Evolutionary conservation across 1,284 basidiomycete genomes (phyloP).

Genomic region (Trichosporon faecale): DNA sequence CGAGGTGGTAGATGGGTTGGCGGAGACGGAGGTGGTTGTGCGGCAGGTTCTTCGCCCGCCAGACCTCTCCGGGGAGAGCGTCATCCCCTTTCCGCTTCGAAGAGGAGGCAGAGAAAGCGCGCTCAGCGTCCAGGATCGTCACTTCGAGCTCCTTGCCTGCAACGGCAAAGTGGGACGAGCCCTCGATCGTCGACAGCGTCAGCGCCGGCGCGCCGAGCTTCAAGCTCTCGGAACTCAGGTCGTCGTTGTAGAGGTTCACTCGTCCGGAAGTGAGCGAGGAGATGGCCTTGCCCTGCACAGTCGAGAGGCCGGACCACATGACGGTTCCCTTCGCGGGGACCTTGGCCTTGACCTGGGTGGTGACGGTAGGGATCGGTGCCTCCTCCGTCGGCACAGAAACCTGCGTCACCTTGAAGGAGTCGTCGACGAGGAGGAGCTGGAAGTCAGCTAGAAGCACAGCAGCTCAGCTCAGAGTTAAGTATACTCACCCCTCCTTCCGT

Average conservation of each 20-base stretch:
- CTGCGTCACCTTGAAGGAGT: conserved; percentile 39
- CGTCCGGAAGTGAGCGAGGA: conserved; percentile 46
- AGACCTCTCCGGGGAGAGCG: conserved; percentile 61
- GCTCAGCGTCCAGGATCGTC: conserved; percentile 73
- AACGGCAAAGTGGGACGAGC: conserved; percentile 64
- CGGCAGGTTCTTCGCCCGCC: conserved; percentile 55
- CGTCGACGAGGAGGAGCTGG: conserved; percentile 41
- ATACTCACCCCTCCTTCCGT: conserved; percentile 22
- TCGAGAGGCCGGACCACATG: conserved; percentile 22
- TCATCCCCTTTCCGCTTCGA: conserved; percentile 61
- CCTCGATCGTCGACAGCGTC: conserved; percentile 55
- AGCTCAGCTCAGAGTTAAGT: neutral
- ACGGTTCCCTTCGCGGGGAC: conserved; percentile 18
- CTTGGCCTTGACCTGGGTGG: conserved; percentile 14
- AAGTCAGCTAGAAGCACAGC: neutral
- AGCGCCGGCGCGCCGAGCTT: conserved; percentile 34
- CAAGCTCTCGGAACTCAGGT: conserved; percentile 12
- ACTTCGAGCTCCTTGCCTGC: conserved; percentile 85
- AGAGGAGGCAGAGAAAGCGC: conserved; percentile 57
- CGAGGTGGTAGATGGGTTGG: conserved; percentile 75
- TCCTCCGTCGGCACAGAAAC: conserved; percentile 27
- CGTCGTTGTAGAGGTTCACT: conserved; percentile 29
- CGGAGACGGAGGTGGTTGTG: conserved; percentile 75
- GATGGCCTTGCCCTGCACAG: conserved; percentile 31
- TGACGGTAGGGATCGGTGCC: conserved; percentile 15